phyloP scores from a whole-genome alignment of 768 basidiomycete species.

The Phaffia australis region DNA sequence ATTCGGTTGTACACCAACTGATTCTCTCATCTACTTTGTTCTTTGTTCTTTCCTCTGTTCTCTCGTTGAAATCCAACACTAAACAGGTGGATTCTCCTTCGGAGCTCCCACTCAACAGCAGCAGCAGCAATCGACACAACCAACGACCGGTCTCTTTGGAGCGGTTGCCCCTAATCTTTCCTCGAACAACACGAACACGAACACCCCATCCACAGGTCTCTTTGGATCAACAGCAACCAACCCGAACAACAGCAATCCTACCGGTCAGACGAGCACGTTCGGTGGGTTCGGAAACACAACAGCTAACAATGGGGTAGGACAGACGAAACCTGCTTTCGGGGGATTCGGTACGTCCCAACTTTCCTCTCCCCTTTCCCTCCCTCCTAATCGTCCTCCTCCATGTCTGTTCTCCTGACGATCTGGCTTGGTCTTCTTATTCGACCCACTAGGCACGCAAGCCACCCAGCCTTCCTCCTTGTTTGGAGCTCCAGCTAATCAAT shows the following conservation, averaged over 20 bases:
- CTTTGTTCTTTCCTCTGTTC: background rate
- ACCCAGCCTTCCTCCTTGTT: conserved; percentile 19
- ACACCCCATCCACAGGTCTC: conserved; percentile 4
- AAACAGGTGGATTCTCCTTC: conserved; percentile 4
- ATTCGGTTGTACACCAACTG: background rate
- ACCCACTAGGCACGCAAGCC: conserved; percentile 2
- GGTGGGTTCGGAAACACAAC: conserved; percentile 1
- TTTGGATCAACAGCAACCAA: conserved; percentile 16
- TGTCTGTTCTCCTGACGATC: background rate
- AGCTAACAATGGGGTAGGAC: too few relatives aligned
- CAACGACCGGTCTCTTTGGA: background rate
- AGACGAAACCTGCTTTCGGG: conserved; percentile 9
- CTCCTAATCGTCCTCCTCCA: background rate
- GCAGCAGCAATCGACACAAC: background rate
- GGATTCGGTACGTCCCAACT: conserved; percentile 13
- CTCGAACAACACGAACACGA: background rate
- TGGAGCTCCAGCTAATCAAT: conserved; percentile 1
- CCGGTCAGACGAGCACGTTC: background rate
- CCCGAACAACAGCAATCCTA: background rate
- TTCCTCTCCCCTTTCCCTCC: conserved; percentile 2
- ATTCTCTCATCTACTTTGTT: background rate
- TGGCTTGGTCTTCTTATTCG: background rate
- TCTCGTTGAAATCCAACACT: too few relatives aligned
- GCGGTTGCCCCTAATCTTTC: background rate
- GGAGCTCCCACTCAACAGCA: background rate